Evolutionary conservation across 148 eudicot species (phyloP).

Genomic region (Polygonum maritimum): DNA sequence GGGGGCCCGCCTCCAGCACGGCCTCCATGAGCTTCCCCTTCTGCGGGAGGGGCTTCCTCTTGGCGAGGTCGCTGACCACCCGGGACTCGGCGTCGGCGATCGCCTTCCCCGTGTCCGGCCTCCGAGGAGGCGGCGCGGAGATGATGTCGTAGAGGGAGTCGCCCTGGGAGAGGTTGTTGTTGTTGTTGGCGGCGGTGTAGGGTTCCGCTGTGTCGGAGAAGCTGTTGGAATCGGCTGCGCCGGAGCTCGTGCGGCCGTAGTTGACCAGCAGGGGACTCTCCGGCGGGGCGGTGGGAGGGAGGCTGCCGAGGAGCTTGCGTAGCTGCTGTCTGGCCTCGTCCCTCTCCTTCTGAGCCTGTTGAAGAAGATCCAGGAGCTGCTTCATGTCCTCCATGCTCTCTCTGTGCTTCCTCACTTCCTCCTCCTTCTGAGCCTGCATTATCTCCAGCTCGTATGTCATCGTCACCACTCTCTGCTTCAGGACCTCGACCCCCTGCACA

Average conservation of each 20-base stretch:
- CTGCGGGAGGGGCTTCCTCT: slow-evolving; percentile 28
- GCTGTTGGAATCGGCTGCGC: slow-evolving; percentile 51
- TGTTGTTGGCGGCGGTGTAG: slow-evolving; percentile 1
- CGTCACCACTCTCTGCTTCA: slow-evolving; percentile 45
- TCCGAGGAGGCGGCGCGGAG: slow-evolving; percentile 11
- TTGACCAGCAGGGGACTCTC: slow-evolving; percentile 7
- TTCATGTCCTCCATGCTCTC: slow-evolving; percentile 19
- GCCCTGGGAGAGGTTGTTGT: slow-evolving; percentile 28
- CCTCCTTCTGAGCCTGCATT: slow-evolving; percentile 22
- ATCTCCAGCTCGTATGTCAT: slow-evolving; percentile 48
- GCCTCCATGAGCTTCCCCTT: slow-evolving; percentile 41
- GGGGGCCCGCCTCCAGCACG: slow-evolving; percentile 40
- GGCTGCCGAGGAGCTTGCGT: slow-evolving; percentile 24
- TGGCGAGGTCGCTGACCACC: slow-evolving; percentile 24
- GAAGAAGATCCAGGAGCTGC: slow-evolving; percentile 33
- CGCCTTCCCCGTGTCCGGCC: no score
- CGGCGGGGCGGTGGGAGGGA: neutral
- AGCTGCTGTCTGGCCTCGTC: slow-evolving; percentile 60
- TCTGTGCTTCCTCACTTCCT: slow-evolving; percentile 28
- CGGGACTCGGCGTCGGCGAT: slow-evolving; percentile 14
- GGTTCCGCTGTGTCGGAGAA: slow-evolving; percentile 9
- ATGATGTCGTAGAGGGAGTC: slow-evolving; percentile 17
- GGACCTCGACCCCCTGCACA: slow-evolving; percentile 37
- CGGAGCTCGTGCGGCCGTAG: slow-evolving; percentile 29
- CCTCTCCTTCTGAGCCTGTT: slow-evolving; percentile 44